Evolutionary conservation across 1,284 basidiomycete genomes (phyloP).

Genomic region (Fomes fomentarius): DNA sequence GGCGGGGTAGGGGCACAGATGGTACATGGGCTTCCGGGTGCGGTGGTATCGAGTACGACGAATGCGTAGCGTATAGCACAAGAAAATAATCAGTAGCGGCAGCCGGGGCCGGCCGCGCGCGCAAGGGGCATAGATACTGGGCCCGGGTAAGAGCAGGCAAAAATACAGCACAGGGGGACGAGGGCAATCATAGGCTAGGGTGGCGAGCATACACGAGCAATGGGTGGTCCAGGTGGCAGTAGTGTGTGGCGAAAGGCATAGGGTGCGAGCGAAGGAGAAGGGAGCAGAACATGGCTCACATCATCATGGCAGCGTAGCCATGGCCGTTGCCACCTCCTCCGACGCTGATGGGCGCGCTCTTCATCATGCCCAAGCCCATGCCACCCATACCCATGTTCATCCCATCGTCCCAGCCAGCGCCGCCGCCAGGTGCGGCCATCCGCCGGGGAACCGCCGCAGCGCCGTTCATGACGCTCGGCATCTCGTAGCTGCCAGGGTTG

Average conservation of each 20-base stretch:
- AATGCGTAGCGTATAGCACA: slow-evolving; percentile 13
- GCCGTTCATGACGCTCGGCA: slow-evolving; percentile 34
- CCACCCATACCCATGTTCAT: slow-evolving; percentile 29
- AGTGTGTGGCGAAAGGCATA: slow-evolving; percentile 4
- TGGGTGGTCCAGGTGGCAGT: slow-evolving; percentile 1
- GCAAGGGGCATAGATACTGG: background rate
- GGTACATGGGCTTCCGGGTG: background rate
- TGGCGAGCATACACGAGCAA: background rate
- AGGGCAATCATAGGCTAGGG: slow-evolving; percentile 10
- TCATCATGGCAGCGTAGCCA: slow-evolving; percentile 46
- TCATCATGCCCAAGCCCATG: slow-evolving; percentile 39
- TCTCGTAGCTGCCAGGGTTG: slow-evolving; percentile 39
- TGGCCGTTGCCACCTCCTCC: slow-evolving; percentile 40
- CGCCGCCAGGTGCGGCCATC: slow-evolving; percentile 23
- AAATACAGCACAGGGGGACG: slow-evolving; percentile 1
- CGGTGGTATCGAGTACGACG: slow-evolving; percentile 1
- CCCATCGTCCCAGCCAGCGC: slow-evolving; percentile 35
- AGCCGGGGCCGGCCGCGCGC: background rate
- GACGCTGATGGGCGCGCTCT: slow-evolving; percentile 39
- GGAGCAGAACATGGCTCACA: slow-evolving; percentile 28
- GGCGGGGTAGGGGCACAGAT: background rate
- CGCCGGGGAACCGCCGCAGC: slow-evolving; percentile 31
- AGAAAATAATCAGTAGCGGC: background rate
- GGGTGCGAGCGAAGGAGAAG: slow-evolving; percentile 3
- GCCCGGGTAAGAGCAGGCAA: slow-evolving; percentile 1